Conservation (phyloP, 768 basidiomycete genomes). For the Nidularia pulvinata region DNA sequence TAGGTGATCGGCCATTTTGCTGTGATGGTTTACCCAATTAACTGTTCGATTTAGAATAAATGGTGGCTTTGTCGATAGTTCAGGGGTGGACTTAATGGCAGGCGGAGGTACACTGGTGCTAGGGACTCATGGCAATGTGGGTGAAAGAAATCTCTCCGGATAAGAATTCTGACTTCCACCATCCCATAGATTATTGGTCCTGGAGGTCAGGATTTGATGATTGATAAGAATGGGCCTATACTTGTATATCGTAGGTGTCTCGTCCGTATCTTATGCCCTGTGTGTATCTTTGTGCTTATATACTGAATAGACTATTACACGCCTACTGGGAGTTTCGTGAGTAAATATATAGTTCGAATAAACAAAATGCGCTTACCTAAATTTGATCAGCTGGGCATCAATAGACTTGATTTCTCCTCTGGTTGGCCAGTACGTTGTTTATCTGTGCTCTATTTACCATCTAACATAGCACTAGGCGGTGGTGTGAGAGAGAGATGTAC, state of each 20-base stretch:
- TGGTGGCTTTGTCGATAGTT: constrained; percentile 46
- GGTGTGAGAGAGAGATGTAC: no score
- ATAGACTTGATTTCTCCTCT: constrained; percentile 43
- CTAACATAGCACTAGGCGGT: no score
- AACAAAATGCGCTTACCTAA: neutral
- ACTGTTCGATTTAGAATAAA: no score
- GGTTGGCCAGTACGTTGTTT: constrained; percentile 51
- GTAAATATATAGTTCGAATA: constrained; percentile 8
- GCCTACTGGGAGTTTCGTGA: constrained; percentile 38
- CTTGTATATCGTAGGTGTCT: constrained; percentile 46
- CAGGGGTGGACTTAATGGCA: constrained; percentile 37
- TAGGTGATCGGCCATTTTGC: no score
- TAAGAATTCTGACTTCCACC: neutral
- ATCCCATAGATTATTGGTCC: constrained; percentile 45
- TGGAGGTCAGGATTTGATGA: constrained; percentile 51
- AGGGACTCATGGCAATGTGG: constrained; percentile 38
- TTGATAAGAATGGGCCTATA: constrained; percentile 42
- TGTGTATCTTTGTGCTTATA: neutral
- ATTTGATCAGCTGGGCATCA: constrained; percentile 36
- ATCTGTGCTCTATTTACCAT: no score
- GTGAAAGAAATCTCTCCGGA: constrained; percentile 4
- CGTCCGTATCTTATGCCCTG: neutral
- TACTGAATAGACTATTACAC: constrained; percentile 46
- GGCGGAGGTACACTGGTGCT: constrained; percentile 57
- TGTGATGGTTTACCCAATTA: no score